phyloP scores from a whole-genome alignment of 257 asterid genomes.

The Nicotiana sylvestris region DNA sequence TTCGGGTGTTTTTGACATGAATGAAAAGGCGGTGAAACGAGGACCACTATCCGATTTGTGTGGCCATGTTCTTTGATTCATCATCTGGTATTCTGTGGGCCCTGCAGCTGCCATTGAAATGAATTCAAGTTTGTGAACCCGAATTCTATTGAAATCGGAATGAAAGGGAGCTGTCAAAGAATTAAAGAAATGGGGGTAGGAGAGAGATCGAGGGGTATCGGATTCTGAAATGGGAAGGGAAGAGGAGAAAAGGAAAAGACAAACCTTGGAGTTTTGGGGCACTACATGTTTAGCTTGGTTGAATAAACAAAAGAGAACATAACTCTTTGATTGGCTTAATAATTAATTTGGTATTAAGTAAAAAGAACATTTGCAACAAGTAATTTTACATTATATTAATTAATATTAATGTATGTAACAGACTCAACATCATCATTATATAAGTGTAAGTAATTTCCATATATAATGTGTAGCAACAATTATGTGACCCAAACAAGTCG shows the following conservation, averaged over 20 bases:
- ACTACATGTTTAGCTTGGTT: background rate
- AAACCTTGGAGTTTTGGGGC: background rate
- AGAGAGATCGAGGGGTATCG: background rate
- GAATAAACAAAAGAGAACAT: background rate
- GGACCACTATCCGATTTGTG: slow-evolving; percentile 28
- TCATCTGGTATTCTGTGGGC: background rate
- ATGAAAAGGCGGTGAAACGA: slow-evolving; percentile 34
- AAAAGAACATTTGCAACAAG: too few relatives aligned
- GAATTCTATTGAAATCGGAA: background rate
- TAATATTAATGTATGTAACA: too few relatives aligned
- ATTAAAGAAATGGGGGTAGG: background rate
- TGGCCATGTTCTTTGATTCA: slow-evolving; percentile 47
- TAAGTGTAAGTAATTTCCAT: too few relatives aligned
- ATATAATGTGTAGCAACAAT: too few relatives aligned
- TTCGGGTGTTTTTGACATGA: slow-evolving; percentile 19
- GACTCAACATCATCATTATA: too few relatives aligned
- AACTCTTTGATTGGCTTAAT: too few relatives aligned
- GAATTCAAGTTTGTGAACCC: background rate
- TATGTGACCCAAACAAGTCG: too few relatives aligned
- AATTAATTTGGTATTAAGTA: too few relatives aligned
- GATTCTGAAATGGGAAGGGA: background rate
- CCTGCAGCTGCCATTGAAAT: background rate
- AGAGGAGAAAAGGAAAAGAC: background rate
- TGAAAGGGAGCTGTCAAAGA: background rate
- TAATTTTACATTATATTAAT: too few relatives aligned